Base-by-base conservation (phyloP, 768 basidiomycete species). In the Leccinum ochraceum region DNA sequence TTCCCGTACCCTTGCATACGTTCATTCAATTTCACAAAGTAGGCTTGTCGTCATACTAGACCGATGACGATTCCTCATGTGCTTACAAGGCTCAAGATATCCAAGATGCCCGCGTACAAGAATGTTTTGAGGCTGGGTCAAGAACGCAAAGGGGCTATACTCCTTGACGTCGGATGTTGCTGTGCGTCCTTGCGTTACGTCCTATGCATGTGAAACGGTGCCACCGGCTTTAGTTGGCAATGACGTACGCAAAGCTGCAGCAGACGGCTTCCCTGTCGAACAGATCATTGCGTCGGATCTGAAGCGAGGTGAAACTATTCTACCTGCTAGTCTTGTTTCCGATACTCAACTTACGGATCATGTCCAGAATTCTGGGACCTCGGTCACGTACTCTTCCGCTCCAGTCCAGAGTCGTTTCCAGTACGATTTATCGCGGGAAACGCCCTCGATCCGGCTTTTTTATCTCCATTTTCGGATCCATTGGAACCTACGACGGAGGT, bases 351-450 rank as follows among this genome's bases (percentile, higher is more conserved):
- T 8, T 34, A 50, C 17, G 28, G 11, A 58, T 20, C 22, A 28
- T 44, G 52, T 32, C 17, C 58, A 87, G 86, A 74, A 10, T 84
- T 85, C 62, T 88, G 86, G 86, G 77, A 83, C 5, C 75, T 81
- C 4, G 87, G 87, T 1, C 86, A 89, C 62, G 75, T 81, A 48
- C 75, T 89, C 16, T 90, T 87, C 74, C 78, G 70, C 54, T 78
- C 82, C 4, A 83, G 77, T 0, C 79, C 81, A 0, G 73, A 79
- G 42, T 76, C 79, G 0, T 88, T 85, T 70, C 82, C 84, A 2
- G 83, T 78, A 0, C 69, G 74, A 0, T 89, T 89, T 67, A 56
- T 89, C 16, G 71, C 77, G 11, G 88, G 87, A 1, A 80, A 89
- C 60, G 76, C 72, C 0, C 80, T 89, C 53, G 78, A 86, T 60